Base-by-base conservation (phyloP, 352 stramenopile genomes). In the Lagenidium sp. region DNA sequence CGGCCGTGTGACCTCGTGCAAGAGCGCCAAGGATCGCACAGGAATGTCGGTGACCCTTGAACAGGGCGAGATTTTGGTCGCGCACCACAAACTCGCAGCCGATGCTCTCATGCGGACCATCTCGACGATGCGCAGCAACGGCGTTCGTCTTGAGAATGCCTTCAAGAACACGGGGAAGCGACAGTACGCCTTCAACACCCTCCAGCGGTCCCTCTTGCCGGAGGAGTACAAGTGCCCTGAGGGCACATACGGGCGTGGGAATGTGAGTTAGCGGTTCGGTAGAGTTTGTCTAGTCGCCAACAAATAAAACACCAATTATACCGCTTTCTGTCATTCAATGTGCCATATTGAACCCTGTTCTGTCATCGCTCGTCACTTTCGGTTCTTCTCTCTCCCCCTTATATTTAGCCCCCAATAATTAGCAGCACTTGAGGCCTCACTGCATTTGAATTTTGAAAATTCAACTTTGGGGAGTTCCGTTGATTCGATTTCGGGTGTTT, bases 41-140 rank as follows among this genome's bases (percentile, higher is more conserved):
- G 80, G 84, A 20, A 98, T 98, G 94, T 92, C 94, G 20, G 80
- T 97, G 26, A 98, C 92, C 15, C 85, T 97, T 25, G 95, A 97
- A 59, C 82, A 97, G 50, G 68, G 77, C 25, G 67, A 71, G 12
- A 40, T 89, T 12, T 50, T 89, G 29, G 63, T 55, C 35, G 67
- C 82, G 12, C 61, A 82, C 44, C 74, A 89, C 41, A 68, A 64
- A 0, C 44, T 89, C 15, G 65, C 75, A 0, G 54, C 68, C 25
- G 68, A 86, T 31, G 73, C 69, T 34, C 54, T 70, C 7, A 61
- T 79, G 18, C 75, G 75, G 7, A 83, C 71, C 1, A 68, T 88
- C 10, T 82, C 72, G 8, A 84, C 72, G 13, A 84, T 88, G 72
- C 75, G 75, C 36, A 85, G 72, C 48, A 83, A 88, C 28, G 75